These are phyloP conservation scores for Jacaranda mimosifolia DNA, from an alignment of 257 asterid species.

Conservation along the genomic window DNA sequence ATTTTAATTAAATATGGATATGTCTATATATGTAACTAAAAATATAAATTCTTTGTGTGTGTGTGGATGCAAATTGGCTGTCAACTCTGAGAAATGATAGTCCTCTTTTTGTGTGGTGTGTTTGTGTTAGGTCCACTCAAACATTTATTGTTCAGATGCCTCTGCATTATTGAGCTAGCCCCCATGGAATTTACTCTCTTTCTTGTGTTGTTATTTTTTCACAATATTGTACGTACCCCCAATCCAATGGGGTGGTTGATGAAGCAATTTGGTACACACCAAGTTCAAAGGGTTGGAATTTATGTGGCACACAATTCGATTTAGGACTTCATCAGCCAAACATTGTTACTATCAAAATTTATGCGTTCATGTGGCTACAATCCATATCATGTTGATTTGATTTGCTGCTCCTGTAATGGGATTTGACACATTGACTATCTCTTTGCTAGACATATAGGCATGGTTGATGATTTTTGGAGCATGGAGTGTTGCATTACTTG, in stretches of 20 bases:
- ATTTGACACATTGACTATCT: conserved; percentile 31
- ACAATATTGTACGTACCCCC: background rate
- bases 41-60: conserved; percentile 21
- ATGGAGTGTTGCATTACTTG: background rate
- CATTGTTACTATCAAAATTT: background rate
- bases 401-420: conserved; percentile 14
- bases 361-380: conserved; percentile 18
- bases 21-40: background rate
- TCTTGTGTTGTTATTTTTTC: conserved; percentile 15
- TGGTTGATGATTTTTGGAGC: too few relatives aligned
- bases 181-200: conserved; percentile 23
- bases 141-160: conserved; percentile 61
- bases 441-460: too few relatives aligned
- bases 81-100: conserved; percentile 60
- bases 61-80: conserved; percentile 54
- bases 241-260: conserved; percentile 2
- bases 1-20: background rate
- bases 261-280: conserved; percentile 9
- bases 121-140: conserved; percentile 59
- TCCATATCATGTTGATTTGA: conserved; percentile 24
- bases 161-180: conserved; percentile 48
- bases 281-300: conserved; percentile 18
- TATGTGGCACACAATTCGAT: conserved; percentile 24
- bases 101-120: conserved; percentile 48
- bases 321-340: conserved; percentile 33